These are phyloP conservation scores for Podospora pseudocomata DNA, from an alignment of 495 filamentous ascomycete genomes.

Conservation along the genomic window DNA sequence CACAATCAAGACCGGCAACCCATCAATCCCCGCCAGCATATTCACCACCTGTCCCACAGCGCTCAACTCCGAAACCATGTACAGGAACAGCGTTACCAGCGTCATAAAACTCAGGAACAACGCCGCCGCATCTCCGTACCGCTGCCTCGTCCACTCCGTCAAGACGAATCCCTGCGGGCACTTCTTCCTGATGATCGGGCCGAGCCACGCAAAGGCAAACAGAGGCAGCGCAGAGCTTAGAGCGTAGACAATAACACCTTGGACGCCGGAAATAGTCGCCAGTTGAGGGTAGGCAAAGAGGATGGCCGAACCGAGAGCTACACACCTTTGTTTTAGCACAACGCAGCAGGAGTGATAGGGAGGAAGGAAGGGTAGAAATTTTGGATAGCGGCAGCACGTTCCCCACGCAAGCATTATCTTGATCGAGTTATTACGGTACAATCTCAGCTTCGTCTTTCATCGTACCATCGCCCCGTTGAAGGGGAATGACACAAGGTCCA, in stretches of 20 bases:
- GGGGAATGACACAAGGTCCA: constrained; percentile 44
- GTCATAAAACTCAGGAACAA: constrained; percentile 67
- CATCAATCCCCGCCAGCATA: constrained; percentile 66
- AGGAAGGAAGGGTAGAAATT: constrained; percentile 27
- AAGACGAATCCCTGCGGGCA: constrained; percentile 74
- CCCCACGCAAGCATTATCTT: constrained; percentile 95
- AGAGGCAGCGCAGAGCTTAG: constrained; percentile 64
- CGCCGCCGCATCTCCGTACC: constrained; percentile 62
- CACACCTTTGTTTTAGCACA: constrained; percentile 23
- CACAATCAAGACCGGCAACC: constrained; percentile 69
- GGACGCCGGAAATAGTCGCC: constrained; percentile 72
- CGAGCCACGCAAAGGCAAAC: constrained; percentile 62
- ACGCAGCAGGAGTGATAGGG: constrained; percentile 23
- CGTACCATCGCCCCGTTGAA: constrained; percentile 39
- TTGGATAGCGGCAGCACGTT: constrained; percentile 77
- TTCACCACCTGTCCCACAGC: constrained; percentile 69
- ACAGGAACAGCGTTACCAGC: constrained; percentile 72
- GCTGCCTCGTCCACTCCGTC: constrained; percentile 73
- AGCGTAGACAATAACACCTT: constrained; percentile 69
- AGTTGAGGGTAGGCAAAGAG: constrained; percentile 74
- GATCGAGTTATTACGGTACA: constrained; percentile 88
- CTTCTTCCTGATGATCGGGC: constrained; percentile 68
- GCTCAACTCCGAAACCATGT: constrained; percentile 77
- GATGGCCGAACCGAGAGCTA: constrained; percentile 74
- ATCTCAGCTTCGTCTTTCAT: constrained; percentile 72